These are phyloP conservation scores for Chrysoporthe austroafricana DNA, from an alignment of 2,329 filamentous ascomycete species.

Conservation along the genomic window DNA sequence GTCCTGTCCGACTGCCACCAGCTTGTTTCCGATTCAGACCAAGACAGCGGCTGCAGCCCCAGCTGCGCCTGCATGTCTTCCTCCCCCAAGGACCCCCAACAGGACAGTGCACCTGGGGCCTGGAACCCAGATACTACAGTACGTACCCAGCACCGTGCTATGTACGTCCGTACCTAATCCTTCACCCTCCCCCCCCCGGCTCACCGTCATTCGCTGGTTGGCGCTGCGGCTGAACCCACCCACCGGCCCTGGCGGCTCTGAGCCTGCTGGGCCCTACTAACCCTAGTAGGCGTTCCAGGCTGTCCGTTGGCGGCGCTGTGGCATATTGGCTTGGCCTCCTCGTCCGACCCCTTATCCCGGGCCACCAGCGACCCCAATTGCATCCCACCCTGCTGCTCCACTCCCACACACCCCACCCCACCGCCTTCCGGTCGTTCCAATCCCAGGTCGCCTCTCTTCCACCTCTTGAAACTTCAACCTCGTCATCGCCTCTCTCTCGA, in stretches of 20 bases:
- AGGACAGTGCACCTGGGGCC: not conserved
- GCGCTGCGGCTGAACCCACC: not conserved
- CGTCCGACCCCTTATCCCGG: not conserved
- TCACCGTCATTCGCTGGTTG: constrained; percentile 2
- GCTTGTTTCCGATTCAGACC: not conserved
- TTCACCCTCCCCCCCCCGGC: not conserved
- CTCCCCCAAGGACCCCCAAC: not conserved
- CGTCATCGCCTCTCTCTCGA: constrained; percentile 22
- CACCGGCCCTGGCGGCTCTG: not conserved
- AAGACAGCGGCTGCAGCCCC: not conserved
- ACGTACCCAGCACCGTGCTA: no score
- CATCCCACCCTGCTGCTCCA: not conserved
- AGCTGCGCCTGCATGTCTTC: not conserved
- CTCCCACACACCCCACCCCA: constrained; percentile 7
- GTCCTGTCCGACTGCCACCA: not conserved
- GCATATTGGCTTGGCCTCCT: not conserved
- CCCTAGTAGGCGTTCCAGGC: not conserved
- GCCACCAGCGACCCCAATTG: constrained; percentile 1
- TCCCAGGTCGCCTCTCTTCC: constrained; percentile 16
- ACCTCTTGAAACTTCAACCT: constrained; percentile 8
- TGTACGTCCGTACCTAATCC: no score
- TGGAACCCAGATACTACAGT: not conserved
- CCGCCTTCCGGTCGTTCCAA: constrained; percentile 13
- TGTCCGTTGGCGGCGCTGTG: not conserved
- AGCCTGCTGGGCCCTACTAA: not conserved